Conservation (phyloP, 1,284 basidiomycete species). For the Meira miltonrushii region DNA sequence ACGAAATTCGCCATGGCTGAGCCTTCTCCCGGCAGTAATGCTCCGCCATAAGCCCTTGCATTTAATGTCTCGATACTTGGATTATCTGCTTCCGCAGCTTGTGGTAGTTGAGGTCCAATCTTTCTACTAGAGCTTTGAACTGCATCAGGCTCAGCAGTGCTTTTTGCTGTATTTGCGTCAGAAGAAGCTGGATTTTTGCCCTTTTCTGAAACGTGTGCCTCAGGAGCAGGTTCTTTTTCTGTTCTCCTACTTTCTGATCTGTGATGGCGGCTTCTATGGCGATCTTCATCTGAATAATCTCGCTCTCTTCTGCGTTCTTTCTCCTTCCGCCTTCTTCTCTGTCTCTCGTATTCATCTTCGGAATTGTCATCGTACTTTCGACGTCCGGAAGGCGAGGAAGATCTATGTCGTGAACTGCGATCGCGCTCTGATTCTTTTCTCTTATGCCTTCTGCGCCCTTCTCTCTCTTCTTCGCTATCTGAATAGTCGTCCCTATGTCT, state of each 20-base stretch:
- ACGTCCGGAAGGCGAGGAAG: background rate
- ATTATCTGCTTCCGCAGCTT: background rate
- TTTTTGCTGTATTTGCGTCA: background rate
- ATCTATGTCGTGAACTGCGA: background rate
- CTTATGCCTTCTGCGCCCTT: conserved; percentile 9
- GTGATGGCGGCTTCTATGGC: background rate
- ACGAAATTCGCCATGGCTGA: conserved; percentile 94
- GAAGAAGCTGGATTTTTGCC: background rate
- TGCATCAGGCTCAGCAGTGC: conserved; percentile 7
- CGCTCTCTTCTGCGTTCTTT: conserved; percentile 5
- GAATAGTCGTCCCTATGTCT: conserved; percentile 14
- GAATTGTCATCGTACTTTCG: background rate
- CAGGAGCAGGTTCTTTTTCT: background rate
- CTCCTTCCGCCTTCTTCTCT: conserved; percentile 10
- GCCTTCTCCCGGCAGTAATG: conserved; percentile 86
- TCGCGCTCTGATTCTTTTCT: background rate
- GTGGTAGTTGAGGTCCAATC: conserved; percentile 14
- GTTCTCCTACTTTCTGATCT: background rate
- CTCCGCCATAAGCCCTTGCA: conserved; percentile 62
- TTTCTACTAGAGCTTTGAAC: conserved; percentile 5
- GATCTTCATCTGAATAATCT: background rate
- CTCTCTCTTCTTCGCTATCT: conserved; percentile 15
- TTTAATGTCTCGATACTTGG: background rate
- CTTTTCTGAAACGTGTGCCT: background rate
- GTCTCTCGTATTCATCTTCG: conserved; percentile 12